Percentiles rank a stretch among this genome's conserved stretches.
Evolutionary conservation across 2,329 filamentous ascomycete species (phyloP).

Genomic region (Colletotrichum sp.): DNA sequence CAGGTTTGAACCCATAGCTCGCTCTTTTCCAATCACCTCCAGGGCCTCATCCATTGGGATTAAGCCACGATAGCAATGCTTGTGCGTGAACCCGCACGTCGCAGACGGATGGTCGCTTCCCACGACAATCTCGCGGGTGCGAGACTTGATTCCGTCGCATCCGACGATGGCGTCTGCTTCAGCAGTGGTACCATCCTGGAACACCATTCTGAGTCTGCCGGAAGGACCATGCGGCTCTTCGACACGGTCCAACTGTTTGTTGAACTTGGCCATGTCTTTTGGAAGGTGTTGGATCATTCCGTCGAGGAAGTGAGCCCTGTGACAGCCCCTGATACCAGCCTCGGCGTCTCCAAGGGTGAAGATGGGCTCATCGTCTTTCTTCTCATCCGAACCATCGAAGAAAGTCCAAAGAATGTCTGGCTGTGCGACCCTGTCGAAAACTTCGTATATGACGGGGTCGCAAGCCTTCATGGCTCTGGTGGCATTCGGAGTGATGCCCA

Average conservation of each 20-base stretch:
- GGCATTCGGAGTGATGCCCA: conserved; percentile 55
- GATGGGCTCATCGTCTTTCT: not conserved
- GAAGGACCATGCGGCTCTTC: conserved; percentile 19
- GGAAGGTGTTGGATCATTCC: conserved; percentile 41
- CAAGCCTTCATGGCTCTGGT: conserved; percentile 42
- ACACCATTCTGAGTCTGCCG: conserved; percentile 30
- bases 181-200: conserved; percentile 41
- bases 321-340: not conserved
- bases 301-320: conserved; percentile 28
- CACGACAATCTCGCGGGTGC: conserved; percentile 52
- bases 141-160: conserved; percentile 63
- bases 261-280: conserved; percentile 23
- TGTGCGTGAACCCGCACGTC: conserved; percentile 51
- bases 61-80: conserved; percentile 59
- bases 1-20: conserved; percentile 46
- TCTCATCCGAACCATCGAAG: conserved; percentile 11
- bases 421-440: conserved; percentile 36
- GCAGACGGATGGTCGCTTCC: conserved; percentile 41
- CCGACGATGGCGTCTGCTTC: conserved; percentile 50
- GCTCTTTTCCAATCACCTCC: conserved; percentile 46
- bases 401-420: conserved; percentile 19
- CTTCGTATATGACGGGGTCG: conserved; percentile 30
- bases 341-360: not conserved
- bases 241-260: conserved; percentile 32
- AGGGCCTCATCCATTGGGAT: conserved; percentile 56